Evolutionary conservation across 805 yeast species (phyloP).

Genomic region (Yarrowia keelungensis): DNA sequence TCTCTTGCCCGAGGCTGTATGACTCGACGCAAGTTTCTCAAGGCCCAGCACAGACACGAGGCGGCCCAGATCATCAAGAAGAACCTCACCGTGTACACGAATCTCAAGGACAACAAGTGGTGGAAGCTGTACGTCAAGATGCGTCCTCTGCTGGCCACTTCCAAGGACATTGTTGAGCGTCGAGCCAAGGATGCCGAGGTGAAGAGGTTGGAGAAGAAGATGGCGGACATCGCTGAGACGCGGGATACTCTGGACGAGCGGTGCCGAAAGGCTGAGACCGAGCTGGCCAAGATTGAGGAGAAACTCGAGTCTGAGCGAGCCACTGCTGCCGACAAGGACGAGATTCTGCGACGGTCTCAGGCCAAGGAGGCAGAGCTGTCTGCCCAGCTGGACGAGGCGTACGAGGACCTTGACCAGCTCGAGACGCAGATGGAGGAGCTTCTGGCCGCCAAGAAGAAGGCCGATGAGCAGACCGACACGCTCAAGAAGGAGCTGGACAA

Average conservation of each 20-base stretch:
- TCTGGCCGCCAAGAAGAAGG: conserved; percentile 48
- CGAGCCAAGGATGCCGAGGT: conserved; percentile 52
- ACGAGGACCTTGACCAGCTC: conserved; percentile 49
- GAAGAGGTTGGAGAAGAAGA: conserved; percentile 48
- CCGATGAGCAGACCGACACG: conserved; percentile 48
- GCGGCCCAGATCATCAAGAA: conserved; percentile 73
- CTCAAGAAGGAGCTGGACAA: conserved; percentile 50
- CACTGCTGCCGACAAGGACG: conserved; percentile 57
- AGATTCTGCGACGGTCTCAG: conserved; percentile 55
- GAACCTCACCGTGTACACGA: conserved; percentile 62
- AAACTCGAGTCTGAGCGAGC: conserved; percentile 53
- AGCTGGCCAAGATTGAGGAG: conserved; percentile 48
- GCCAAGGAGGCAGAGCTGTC: conserved; percentile 52
- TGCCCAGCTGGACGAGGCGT: conserved; percentile 47
- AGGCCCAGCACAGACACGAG: conserved; percentile 63
- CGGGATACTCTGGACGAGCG: conserved; percentile 47
- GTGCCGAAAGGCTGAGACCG: conserved; percentile 45
- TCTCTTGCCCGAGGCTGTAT: conserved; percentile 68
- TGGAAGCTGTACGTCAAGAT: conserved; percentile 70
- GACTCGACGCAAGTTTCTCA: conserved; percentile 58
- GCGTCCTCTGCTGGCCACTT: conserved; percentile 76
- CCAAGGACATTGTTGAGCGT: conserved; percentile 64
- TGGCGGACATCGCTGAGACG: conserved; percentile 43
- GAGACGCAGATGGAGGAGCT: conserved; percentile 48
- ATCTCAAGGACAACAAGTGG: conserved; percentile 71